Base-by-base conservation (phyloP, 805 yeast genomes). In the Suhomyces kilbournensis region DNA sequence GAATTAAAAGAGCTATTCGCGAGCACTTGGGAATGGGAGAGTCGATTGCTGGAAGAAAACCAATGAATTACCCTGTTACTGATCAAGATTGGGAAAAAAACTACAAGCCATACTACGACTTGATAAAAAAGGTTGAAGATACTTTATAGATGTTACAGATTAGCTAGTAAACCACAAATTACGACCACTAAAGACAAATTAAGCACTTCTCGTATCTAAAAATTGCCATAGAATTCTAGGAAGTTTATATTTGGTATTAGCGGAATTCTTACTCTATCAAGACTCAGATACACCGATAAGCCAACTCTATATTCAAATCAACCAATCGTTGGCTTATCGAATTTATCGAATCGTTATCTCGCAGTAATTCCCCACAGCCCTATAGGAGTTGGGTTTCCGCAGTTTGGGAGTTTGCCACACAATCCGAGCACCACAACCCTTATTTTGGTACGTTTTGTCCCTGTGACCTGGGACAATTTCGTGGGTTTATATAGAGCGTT, bases 1-100 rank as follows among this genome's bases (percentile, higher is more conserved):
- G 83, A 30, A 70, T 78, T 56, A 80, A 80, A 63, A 74, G 72
- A 58, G 72, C 71, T 25, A 70, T 78, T 50, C 59, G 61, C 44
- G 59, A 57, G 56, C 66, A 56, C 57, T 69, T 59, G 68, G 83
- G 60, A 47, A 56, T 76, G 53, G 83, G 82, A 40, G 78, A 73
- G 52, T 70, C 72, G 32, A 66, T 71, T 48, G 60, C 73, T 7
- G 80, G 82, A 12, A 70, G 83, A 60, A 70, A 76, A 42, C 84
- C 83, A 34, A 63, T 80, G 58, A 72, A 72, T 57, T 68, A 72
- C 51, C 78, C 71, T 32, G 42, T 52, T 15, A 14, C 45, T 20
- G 52, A 48, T 14, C 40, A 32, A 7, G 49, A 45, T 15, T 52
- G 54, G 54, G 30, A 52, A 30, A n/a, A 32, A 12, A 48, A 39